phyloP scores from a whole-genome alignment of 495 filamentous ascomycete genomes.

The Penicillium cosmopolitanum region DNA sequence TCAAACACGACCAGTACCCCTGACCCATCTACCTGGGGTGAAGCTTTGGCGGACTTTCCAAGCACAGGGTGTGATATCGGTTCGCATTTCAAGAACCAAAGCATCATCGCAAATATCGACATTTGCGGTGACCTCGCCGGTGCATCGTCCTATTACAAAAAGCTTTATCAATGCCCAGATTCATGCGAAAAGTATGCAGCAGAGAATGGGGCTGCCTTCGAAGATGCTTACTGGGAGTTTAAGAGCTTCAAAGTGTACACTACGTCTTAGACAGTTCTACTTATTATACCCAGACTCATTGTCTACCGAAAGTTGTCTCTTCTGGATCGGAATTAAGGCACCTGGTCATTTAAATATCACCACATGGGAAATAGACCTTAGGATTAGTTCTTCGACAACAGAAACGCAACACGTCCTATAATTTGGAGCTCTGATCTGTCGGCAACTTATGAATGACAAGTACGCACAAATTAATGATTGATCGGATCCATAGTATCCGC shows the following conservation, averaged over 20 bases:
- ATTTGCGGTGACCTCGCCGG: conserved; percentile 36
- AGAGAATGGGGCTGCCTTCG: conserved; percentile 28
- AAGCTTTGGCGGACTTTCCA: conserved; percentile 42
- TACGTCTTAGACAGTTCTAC: not conserved
- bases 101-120: conserved; percentile 42
- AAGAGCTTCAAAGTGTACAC: conserved; percentile 37
- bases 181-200: conserved; percentile 28
- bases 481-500: too few relatives aligned
- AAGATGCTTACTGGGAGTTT: conserved; percentile 42
- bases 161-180: conserved; percentile 27
- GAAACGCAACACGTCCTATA: not conserved
- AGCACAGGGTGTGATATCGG: conserved; percentile 38
- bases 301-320: not conserved
- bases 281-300: conserved; percentile 1
- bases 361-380: not conserved
- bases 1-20: conserved; percentile 28
- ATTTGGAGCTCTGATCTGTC: not conserved
- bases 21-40: conserved; percentile 39
- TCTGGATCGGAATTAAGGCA: too few relatives aligned
- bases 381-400: not conserved
- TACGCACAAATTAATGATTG: too few relatives aligned
- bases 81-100: conserved; percentile 39
- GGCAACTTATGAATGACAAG: too few relatives aligned
- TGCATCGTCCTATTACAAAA: conserved; percentile 23
- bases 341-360: not conserved